Percentiles rank a stretch among this genome's conserved stretches.
These are phyloP conservation scores for Cadophora sp. DNA, from an alignment of 2,329 filamentous ascomycete genomes.

Conservation along the genomic window DNA sequence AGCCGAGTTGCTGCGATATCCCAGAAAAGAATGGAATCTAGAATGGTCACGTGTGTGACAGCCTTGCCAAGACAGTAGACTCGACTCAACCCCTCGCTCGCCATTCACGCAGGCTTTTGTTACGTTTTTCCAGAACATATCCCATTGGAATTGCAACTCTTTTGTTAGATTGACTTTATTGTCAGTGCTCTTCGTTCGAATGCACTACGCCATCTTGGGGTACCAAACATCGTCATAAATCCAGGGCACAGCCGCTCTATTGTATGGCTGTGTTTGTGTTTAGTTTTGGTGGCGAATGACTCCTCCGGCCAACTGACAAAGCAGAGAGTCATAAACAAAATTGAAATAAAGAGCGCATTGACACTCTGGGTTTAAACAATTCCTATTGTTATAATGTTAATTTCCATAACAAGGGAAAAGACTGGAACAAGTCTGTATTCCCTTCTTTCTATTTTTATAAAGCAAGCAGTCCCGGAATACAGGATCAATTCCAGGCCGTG, in stretches of 20 bases:
- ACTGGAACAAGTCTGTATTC: no score
- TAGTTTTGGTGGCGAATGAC: conserved; percentile 18
- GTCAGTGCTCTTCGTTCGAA: no score
- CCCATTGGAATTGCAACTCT: no score
- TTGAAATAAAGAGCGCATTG: not conserved
- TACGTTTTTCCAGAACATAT: no score
- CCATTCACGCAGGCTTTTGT: not conserved
- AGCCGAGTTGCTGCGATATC: not conserved
- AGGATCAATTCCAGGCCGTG: no score
- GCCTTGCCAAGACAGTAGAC: not conserved
- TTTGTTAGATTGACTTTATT: no score
- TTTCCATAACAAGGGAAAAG: not conserved
- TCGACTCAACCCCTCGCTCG: not conserved
- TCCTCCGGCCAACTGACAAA: conserved; percentile 26
- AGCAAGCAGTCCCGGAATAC: no score
- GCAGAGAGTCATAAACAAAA: conserved; percentile 8
- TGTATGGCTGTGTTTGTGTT: not conserved
- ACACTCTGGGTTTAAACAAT: not conserved
- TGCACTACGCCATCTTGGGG: no score
- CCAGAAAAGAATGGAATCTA: not conserved
- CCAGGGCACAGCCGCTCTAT: not conserved
- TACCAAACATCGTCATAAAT: no score
- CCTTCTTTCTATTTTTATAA: no score
- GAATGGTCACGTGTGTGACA: conserved; percentile 3
- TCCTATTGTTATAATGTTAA: not conserved